A percentile compares a stretch with the other conserved stretches of the same genome.
Conservation (phyloP, 2,329 filamentous ascomycete species). For the Delphinella strobiligena region DNA sequence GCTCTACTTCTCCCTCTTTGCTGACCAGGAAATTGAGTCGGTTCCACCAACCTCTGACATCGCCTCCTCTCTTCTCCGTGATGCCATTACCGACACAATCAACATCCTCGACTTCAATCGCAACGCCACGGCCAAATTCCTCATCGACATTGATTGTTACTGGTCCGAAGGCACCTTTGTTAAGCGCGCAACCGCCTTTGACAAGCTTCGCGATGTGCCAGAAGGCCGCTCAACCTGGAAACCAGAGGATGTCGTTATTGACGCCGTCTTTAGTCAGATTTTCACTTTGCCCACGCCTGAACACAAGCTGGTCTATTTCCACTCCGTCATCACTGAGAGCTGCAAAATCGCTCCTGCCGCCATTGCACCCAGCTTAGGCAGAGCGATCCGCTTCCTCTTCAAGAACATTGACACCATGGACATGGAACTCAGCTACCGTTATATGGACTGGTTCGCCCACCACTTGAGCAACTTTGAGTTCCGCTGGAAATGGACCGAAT, state of each 20-base stretch:
- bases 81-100: slow-evolving; percentile 81
- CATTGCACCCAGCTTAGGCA: slow-evolving; percentile 86
- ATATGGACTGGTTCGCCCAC: slow-evolving; percentile 95
- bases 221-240: slow-evolving; percentile 79
- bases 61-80: slow-evolving; percentile 71
- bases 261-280: slow-evolving; percentile 91
- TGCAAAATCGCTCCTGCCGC: slow-evolving; percentile 93
- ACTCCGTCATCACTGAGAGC: slow-evolving; percentile 84
- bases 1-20: slow-evolving; percentile 85
- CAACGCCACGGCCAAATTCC: slow-evolving; percentile 69
- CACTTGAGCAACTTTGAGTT: slow-evolving; percentile 98
- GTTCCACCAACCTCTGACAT: slow-evolving; percentile 69
- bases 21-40: slow-evolving; percentile 69
- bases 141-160: slow-evolving; percentile 92
- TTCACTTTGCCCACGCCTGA: slow-evolving; percentile 77
- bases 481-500: slow-evolving; percentile 98
- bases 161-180: slow-evolving; percentile 84
- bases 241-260: slow-evolving; percentile 92
- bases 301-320: slow-evolving; percentile 94
- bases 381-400: slow-evolving; percentile 87
- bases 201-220: slow-evolving; percentile 59
- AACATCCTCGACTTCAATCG: slow-evolving; percentile 91
- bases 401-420: slow-evolving; percentile 72
- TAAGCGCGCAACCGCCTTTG: slow-evolving; percentile 84
- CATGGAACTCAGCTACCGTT: slow-evolving; percentile 72